Percentiles rank a stretch among this genome's conserved stretches.
These are phyloP conservation scores for Corinectria fuckeliana DNA, from an alignment of 2,329 filamentous ascomycete genomes.

Conservation along the genomic window DNA sequence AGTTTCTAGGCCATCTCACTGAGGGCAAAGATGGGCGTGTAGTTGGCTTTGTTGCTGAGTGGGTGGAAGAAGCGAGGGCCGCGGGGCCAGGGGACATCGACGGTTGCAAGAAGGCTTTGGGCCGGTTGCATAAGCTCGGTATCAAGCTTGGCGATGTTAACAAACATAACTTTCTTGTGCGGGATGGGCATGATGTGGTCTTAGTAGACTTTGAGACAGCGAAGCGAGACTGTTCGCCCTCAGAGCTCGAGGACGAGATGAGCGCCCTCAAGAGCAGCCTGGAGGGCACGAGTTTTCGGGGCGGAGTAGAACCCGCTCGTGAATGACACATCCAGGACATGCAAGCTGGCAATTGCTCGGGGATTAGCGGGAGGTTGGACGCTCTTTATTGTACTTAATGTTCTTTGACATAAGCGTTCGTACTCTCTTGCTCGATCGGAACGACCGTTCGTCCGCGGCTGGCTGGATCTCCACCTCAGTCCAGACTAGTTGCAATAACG, in stretches of 20 bases:
- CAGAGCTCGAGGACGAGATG: slow-evolving; percentile 36
- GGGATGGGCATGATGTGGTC: slow-evolving; percentile 27
- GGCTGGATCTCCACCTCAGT: background rate
- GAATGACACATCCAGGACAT: background rate
- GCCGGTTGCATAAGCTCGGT: slow-evolving; percentile 34
- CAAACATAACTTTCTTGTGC: slow-evolving; percentile 40
- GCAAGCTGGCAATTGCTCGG: too few relatives aligned
- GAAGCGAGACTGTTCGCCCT: slow-evolving; percentile 23
- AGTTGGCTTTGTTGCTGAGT: slow-evolving; percentile 37
- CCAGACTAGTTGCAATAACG: background rate
- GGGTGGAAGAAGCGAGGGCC: slow-evolving; percentile 28
- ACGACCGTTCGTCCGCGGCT: too few relatives aligned
- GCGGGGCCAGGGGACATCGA: slow-evolving; percentile 31
- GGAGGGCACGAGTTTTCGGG: slow-evolving; percentile 1
- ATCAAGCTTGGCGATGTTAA: slow-evolving; percentile 41
- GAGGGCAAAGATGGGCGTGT: slow-evolving; percentile 37
- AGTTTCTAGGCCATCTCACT: slow-evolving; percentile 40
- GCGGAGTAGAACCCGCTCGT: background rate
- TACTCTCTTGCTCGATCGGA: too few relatives aligned
- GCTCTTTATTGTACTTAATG: too few relatives aligned
- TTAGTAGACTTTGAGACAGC: slow-evolving; percentile 38
- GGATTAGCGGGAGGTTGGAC: too few relatives aligned
- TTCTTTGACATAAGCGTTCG: too few relatives aligned
- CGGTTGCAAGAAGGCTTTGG: slow-evolving; percentile 33
- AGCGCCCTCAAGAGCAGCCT: slow-evolving; percentile 26